Percentiles rank a stretch among this genome's conserved stretches.
These are phyloP conservation scores for Teratosphaeria nubilosa DNA, from an alignment of 2,329 filamentous ascomycete species.

Conservation along the genomic window DNA sequence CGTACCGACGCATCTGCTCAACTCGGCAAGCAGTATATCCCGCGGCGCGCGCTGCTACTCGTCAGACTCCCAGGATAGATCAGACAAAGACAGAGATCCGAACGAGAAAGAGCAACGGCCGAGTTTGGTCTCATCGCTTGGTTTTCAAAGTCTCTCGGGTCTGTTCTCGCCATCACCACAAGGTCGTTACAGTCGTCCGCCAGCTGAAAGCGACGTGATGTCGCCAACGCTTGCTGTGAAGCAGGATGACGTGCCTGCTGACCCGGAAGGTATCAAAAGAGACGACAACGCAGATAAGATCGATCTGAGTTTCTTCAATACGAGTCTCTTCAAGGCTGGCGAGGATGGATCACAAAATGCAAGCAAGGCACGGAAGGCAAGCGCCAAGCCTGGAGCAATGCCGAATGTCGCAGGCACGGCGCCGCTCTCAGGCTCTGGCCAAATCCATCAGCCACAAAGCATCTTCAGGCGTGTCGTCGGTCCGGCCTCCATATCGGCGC, in stretches of 20 bases:
- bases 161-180: slow-evolving; percentile 15
- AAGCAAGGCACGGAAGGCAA: neutral
- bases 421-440: neutral
- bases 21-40: neutral
- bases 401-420: neutral
- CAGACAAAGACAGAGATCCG: neutral
- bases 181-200: slow-evolving; percentile 18
- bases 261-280: neutral
- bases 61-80: slow-evolving; percentile 3
- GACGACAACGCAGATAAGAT: neutral
- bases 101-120: slow-evolving; percentile 1
- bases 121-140: slow-evolving; percentile 10
- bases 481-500: neutral
- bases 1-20: slow-evolving; percentile 8
- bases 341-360: neutral
- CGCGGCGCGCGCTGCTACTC: slow-evolving; percentile 13
- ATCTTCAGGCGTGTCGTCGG: neutral
- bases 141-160: slow-evolving; percentile 21
- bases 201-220: neutral
- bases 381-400: neutral
- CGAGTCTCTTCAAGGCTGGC: neutral
- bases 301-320: neutral
- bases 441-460: neutral
- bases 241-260: neutral
- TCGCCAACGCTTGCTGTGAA: neutral